Percentiles rank a stretch among this genome's conserved stretches.
Conservation (phyloP, 257 asterid genomes). For the Coffea eugenioides region DNA sequence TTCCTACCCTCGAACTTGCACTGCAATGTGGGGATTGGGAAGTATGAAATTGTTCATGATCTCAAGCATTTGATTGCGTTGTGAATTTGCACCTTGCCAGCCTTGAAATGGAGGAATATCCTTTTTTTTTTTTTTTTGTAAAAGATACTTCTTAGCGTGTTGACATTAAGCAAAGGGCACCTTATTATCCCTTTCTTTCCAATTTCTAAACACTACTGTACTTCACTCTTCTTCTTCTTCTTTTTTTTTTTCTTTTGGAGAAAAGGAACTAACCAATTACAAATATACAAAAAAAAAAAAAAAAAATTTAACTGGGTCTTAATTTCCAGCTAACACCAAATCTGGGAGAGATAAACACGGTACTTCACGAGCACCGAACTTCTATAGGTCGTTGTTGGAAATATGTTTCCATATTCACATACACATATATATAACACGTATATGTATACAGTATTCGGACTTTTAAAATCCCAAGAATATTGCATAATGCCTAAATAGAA, state of each 20-base stretch:
- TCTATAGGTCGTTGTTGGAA: not conserved
- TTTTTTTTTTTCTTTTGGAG: too few species aligned
- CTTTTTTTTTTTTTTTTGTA: not conserved
- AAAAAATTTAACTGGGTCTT: too few species aligned
- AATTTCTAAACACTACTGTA: not conserved
- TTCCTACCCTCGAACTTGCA: not conserved
- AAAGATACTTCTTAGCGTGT: not conserved
- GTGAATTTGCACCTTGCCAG: not conserved
- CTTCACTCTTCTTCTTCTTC: not conserved
- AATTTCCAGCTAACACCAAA: too few species aligned
- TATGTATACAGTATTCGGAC: not conserved
- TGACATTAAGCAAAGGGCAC: not conserved
- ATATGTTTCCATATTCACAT: not conserved
- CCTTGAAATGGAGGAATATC: not conserved
- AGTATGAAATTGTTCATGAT: not conserved
- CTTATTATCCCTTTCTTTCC: not conserved
- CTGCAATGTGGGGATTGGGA: not conserved
- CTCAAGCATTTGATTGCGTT: slow-evolving; percentile 9
- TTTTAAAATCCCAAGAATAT: too few species aligned
- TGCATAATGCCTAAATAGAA: too few species aligned
- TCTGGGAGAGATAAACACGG: too few species aligned
- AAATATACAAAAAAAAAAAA: too few species aligned
- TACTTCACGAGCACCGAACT: not conserved
- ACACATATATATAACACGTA: too few species aligned
- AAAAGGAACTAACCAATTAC: too few species aligned